A percentile compares a stretch with the other conserved stretches of the same genome.
phyloP scores from a whole-genome alignment of 2,329 filamentous ascomycete species.

The Nemania sp. region DNA sequence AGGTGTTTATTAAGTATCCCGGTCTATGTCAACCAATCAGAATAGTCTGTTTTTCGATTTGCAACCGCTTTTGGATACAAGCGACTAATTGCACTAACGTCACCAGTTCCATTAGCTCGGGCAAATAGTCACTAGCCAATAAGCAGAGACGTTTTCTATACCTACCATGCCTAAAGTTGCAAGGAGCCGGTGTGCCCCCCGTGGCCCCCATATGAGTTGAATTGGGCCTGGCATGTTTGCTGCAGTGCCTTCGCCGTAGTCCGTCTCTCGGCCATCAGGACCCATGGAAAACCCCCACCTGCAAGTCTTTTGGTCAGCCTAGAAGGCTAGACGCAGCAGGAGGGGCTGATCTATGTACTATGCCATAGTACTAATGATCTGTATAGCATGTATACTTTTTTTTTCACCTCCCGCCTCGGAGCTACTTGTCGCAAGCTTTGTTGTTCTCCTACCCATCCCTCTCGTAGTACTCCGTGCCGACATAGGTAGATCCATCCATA shows the following conservation, averaged over 20 bases:
- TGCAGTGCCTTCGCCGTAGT: slow-evolving; percentile 26
- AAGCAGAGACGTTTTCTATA: slow-evolving; percentile 24
- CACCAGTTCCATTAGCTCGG: slow-evolving; percentile 46
- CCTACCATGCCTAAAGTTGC: slow-evolving; percentile 17
- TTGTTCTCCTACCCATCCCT: slow-evolving; percentile 40
- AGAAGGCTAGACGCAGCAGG: slow-evolving; percentile 38
- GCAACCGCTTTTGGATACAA: slow-evolving; percentile 43
- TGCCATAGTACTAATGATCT: slow-evolving; percentile 30
- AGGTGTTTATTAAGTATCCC: slow-evolving; percentile 34
- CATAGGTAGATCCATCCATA: slow-evolving; percentile 47
- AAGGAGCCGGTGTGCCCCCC: slow-evolving; percentile 27
- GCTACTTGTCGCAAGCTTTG: slow-evolving; percentile 34
- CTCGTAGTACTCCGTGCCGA: slow-evolving; percentile 24
- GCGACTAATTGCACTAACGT: slow-evolving; percentile 48
- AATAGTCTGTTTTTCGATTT: slow-evolving; percentile 47
- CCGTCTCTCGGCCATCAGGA: slow-evolving; percentile 49
- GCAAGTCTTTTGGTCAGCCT: slow-evolving; percentile 37
- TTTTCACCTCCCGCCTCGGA: slow-evolving; percentile 41
- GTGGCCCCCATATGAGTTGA: slow-evolving; percentile 22
- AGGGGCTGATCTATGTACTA: slow-evolving; percentile 46
- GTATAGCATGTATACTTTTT: slow-evolving; percentile 29
- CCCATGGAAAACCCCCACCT: slow-evolving; percentile 46
- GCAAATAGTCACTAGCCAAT: slow-evolving; percentile 42
- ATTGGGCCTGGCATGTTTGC: slow-evolving; percentile 23
- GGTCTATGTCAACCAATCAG: slow-evolving; percentile 47